Conservation (phyloP, 805 yeast genomes). For the Lachancea sp. region DNA sequence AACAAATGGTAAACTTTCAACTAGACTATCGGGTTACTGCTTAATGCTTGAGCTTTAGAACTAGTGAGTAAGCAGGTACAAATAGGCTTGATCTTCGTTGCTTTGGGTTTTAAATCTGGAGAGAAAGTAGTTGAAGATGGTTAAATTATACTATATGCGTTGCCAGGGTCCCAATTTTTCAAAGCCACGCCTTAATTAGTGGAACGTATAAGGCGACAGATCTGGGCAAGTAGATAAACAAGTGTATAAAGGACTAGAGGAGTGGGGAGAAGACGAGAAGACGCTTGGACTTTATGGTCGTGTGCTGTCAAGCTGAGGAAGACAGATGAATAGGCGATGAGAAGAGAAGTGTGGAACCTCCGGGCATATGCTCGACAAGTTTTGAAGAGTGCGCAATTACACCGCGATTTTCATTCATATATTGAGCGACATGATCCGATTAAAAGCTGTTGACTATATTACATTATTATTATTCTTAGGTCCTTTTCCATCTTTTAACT, state of each 20-base stretch:
- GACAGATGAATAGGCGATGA: no score
- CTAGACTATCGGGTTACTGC: no score
- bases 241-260: not conserved
- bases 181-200: not conserved
- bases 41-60: no score
- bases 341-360: no score
- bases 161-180: slow-evolving; percentile 3
- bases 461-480: not conserved
- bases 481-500: not conserved
- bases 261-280: not conserved
- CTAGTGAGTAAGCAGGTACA: no score
- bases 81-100: not conserved
- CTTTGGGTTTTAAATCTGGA: not conserved
- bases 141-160: not conserved
- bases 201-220: not conserved
- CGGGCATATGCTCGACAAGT: no score
- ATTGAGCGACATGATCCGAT: no score
- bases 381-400: no score
- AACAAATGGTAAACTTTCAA: no score
- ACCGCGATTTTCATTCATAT: no score
- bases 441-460: not conserved
- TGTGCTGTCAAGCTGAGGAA: no score
- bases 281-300: not conserved
- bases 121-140: not conserved
- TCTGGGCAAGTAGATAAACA: not conserved